Evolutionary conservation across 371 early-diverging fungal species (phyloP).

Genomic region (Smittium mucronatum): DNA sequence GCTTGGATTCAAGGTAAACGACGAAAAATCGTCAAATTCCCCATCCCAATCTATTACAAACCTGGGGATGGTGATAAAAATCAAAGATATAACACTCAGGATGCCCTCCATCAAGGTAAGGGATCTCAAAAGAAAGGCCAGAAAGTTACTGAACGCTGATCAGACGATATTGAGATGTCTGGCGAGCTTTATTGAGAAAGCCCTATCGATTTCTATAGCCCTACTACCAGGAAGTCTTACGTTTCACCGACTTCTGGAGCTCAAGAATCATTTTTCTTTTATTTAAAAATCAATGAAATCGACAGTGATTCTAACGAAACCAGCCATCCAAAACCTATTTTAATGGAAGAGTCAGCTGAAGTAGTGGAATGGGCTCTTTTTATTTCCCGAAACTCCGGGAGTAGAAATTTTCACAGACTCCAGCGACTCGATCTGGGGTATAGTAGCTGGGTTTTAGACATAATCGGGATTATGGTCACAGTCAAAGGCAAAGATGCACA

Average conservation of each 20-base stretch:
- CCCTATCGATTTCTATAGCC: slow-evolving; percentile 7
- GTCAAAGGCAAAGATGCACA: background rate
- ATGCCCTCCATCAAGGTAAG: background rate
- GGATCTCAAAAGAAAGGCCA: background rate
- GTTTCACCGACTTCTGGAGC: background rate
- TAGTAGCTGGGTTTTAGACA: background rate
- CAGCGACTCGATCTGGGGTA: background rate
- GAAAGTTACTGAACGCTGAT: background rate
- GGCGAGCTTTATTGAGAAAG: slow-evolving; percentile 11
- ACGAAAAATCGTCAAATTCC: slow-evolving; percentile 19
- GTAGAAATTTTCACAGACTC: background rate
- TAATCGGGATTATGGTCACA: background rate
- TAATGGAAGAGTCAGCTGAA: background rate
- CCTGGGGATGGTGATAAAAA: slow-evolving; percentile 31
- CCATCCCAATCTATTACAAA: slow-evolving; percentile 29
- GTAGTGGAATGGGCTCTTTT: background rate
- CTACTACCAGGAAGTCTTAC: background rate
- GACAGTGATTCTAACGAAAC: background rate
- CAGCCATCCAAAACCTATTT: background rate
- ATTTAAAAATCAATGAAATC: background rate
- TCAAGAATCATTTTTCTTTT: background rate
- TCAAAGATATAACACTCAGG: background rate
- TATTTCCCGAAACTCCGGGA: background rate
- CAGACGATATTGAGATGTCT: slow-evolving; percentile 6
- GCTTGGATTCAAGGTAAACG: slow-evolving; percentile 28